A percentile compares a stretch with the other conserved stretches of the same genome.
phyloP scores from a whole-genome alignment of 2,329 filamentous ascomycete species.

The Hirsutella rhossiliensis region DNA sequence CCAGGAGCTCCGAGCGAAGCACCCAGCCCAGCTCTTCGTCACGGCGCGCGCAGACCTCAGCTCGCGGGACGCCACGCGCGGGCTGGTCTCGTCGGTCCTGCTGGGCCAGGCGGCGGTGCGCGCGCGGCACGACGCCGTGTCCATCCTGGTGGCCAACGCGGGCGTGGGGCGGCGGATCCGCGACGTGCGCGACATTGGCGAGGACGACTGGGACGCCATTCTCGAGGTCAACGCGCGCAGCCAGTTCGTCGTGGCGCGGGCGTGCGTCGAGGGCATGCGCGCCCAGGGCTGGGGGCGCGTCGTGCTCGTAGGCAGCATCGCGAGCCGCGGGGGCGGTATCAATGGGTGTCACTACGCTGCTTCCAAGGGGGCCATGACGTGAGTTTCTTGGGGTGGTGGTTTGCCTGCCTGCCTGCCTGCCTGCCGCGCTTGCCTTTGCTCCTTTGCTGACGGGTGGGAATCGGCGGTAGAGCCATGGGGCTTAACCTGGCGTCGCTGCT shows the following conservation, averaged over 20 bases:
- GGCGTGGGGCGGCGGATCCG: slow-evolving; percentile 20
- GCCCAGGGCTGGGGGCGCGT: slow-evolving; percentile 18
- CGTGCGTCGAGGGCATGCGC: slow-evolving; percentile 18
- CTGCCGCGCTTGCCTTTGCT: not conserved
- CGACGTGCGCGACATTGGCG: slow-evolving; percentile 17
- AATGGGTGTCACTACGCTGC: slow-evolving; percentile 24
- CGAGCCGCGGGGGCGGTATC: slow-evolving; percentile 18
- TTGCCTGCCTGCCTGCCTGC: no score
- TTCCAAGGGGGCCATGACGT: slow-evolving; percentile 18
- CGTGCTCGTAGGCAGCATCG: slow-evolving; percentile 20
- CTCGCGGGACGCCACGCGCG: slow-evolving; percentile 11
- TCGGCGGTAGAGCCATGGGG: slow-evolving; percentile 18
- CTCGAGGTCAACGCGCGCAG: slow-evolving; percentile 21
- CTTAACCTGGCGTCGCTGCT: slow-evolving; percentile 19
- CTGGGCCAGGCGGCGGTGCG: slow-evolving; percentile 4
- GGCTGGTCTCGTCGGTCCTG: slow-evolving; percentile 11
- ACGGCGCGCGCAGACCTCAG: slow-evolving; percentile 15
- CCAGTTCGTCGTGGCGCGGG: slow-evolving; percentile 21
- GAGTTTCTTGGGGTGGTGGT: no score
- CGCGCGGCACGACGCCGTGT: slow-evolving; percentile 15
- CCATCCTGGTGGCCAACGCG: slow-evolving; percentile 19
- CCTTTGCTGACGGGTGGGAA: not conserved
- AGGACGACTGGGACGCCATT: slow-evolving; percentile 23
- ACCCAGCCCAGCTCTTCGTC: slow-evolving; percentile 16
- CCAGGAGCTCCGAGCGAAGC: slow-evolving; percentile 9